A percentile compares a stretch with the other conserved stretches of the same genome.
Conservation (phyloP, 306 rosid species). For the Ammopiptanthus mongolicus region DNA sequence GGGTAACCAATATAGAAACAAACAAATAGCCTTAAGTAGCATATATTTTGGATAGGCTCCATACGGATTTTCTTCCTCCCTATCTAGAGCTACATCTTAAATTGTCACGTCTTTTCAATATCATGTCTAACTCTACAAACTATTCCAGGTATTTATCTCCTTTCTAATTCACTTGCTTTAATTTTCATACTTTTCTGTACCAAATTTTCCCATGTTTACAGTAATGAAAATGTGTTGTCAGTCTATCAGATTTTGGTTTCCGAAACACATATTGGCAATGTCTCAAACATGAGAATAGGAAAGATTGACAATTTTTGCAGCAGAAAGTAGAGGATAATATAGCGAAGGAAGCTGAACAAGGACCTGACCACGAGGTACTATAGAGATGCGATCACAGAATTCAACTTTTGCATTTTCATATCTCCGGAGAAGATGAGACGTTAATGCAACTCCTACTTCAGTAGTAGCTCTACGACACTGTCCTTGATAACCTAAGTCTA, state of each 20-base stretch:
- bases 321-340: slow-evolving; percentile 2
- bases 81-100: slow-evolving; percentile 10
- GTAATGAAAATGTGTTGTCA: neutral
- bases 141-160: neutral
- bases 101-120: neutral
- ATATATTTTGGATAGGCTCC: neutral
- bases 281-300: slow-evolving; percentile 8
- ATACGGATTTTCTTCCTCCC: neutral
- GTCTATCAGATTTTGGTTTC: neutral
- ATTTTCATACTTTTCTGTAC: slow-evolving; percentile 2
- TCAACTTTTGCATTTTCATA: slow-evolving; percentile 82
- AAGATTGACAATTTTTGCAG: slow-evolving; percentile 1
- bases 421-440: slow-evolving; percentile 85
- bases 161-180: neutral
- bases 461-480: slow-evolving; percentile 95
- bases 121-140: neutral
- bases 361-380: slow-evolving; percentile 98
- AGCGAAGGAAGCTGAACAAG: slow-evolving; percentile 45
- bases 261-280: neutral
- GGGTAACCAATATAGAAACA: neutral
- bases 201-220: slow-evolving; percentile 8
- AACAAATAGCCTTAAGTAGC: slow-evolving; percentile 11
- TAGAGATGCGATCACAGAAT: slow-evolving; percentile 84
- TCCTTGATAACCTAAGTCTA: slow-evolving; percentile 77
- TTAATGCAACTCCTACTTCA: slow-evolving; percentile 88